Base-by-base conservation (phyloP, 805 yeast genomes). In the Komagataella pseudopastoris region DNA sequence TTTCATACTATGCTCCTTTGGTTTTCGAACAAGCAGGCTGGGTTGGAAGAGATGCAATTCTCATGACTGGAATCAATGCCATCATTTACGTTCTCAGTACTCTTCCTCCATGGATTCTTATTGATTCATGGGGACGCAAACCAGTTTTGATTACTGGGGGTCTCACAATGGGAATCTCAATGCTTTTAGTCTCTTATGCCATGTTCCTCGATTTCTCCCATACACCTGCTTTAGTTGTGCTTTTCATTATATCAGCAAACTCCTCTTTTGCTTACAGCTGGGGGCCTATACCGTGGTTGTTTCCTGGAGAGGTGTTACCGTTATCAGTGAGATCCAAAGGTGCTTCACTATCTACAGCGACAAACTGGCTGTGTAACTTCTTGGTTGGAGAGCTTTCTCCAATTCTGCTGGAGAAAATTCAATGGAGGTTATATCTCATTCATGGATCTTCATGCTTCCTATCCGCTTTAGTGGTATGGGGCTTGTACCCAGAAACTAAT, bases 1-100 rank as follows among this genome's bases (percentile, higher is more conserved):
- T 90, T 51, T 83, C 95, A 1, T 90, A 90, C 67, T 89, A 89
- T 68, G 96, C 96, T 2, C 96, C 96, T 2, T 70, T 90, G 66
- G 95, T 89, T 49, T 90, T 89, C 66, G 96, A 90, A 64, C 86
- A 86, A 58, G 96, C 96, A 2, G 97, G 97, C 23, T 90, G 96
- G 96, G 67, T 75, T 6, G 96, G 96, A 23, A 72, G 95, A 54
- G 78, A 80, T 56, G 96, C 96, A 2, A 80, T 89, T 55, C 74
- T 88, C 56, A 86, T 89, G 95, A 88, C 97, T 0, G 97, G 97
- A 20, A 74, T 86, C 53, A 83, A 84, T 58, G 75, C 80, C 5
- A 54, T 83, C 10, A 69, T 83, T 39, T 83, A 84, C 51, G 50
- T 66, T 4, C 22, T 58, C 4, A 77, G 88, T 48, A 88, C 96